A percentile compares a stretch with the other conserved stretches of the same genome.
phyloP scores from a whole-genome alignment of 306 rosid species.

The Senna tora region DNA sequence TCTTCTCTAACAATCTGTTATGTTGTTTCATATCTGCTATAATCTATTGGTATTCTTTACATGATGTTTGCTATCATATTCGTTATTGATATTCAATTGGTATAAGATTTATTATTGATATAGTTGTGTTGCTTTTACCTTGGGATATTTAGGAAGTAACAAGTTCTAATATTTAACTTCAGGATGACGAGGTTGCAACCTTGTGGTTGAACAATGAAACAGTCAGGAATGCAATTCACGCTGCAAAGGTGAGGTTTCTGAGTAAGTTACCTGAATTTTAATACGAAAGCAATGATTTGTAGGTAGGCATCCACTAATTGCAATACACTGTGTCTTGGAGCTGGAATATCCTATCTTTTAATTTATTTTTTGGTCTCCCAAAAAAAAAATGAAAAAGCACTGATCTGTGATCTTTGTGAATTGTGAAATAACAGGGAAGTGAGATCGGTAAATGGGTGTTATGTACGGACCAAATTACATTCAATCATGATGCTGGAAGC shows the following conservation, averaged over 20 bases:
- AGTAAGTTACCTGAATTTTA: not conserved
- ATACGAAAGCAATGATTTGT: not conserved
- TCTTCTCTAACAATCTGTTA: not conserved
- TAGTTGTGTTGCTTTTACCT: slow-evolving; percentile 1
- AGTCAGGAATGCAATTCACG: slow-evolving; percentile 80
- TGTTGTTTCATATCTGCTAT: not conserved
- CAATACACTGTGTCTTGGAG: not conserved
- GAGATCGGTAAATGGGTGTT: slow-evolving; percentile 63
- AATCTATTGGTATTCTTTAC: not conserved
- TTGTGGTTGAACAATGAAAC: slow-evolving; percentile 76
- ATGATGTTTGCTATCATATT: not conserved
- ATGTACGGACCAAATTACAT: slow-evolving; percentile 54
- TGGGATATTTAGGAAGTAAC: slow-evolving; percentile 22
- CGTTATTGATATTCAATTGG: not conserved
- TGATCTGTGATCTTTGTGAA: not conserved
- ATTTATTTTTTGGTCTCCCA: not conserved
- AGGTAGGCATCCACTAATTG: not conserved
- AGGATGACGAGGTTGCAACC: slow-evolving; percentile 76
- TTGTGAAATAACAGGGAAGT: slow-evolving; percentile 50
- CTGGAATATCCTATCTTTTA: not conserved
- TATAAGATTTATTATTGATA: slow-evolving; percentile 6
- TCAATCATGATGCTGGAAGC: slow-evolving; percentile 78
- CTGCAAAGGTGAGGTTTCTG: slow-evolving; percentile 57
- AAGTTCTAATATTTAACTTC: slow-evolving; percentile 28
- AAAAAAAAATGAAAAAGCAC: not conserved